Evolutionary conservation across 2,329 filamentous ascomycete genomes (phyloP), one percentile per base, ranked within the genome.

Genomic region (Lecanoromycetidae sp.): DNA sequence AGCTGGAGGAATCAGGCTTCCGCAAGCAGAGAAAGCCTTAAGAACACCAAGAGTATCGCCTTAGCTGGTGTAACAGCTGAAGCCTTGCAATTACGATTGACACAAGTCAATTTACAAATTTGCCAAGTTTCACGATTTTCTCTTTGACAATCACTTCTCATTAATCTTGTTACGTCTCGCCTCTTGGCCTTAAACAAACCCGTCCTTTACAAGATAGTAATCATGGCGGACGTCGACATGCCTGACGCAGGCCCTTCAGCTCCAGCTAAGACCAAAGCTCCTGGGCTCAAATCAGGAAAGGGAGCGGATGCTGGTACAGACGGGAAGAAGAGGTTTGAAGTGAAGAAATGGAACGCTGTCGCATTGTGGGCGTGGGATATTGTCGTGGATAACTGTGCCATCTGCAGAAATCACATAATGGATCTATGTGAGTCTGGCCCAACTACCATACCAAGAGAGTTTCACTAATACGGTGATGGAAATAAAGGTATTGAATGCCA

Each of bases 271-370:
- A 61, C 66, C 36, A 78, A 76, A 63, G 69, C 66, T 53, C 68
- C 70, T 17, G 67, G 67, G 15, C 68, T 72, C 22, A 84, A 80
- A 65, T 75, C 74, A 34, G 60, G 66, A 15, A 75, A 74, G 54
- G 66, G 62, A 22, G 55, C 58, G 30, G 71, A 75, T 50, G 66
- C 66, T 36, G 63, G 62, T 35, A 62, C 58, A 30, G 84, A 90
- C 55, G 78, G 71, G 44, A 95, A 93, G 77, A 94, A 95, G 74
- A 84, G 86, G 56, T 98, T 98, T 57, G 91, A 98, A 65, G 90
- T 98, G 54, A 98, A 98, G 71, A 98, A 98, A 90, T 98, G 91
- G 91, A 96, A 96, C 60, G 91, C 91, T 0, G 91, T 98, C 43
- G 88, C 91, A 33, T 75, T 98, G 2, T 98, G 91, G 91, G 91